Evolutionary conservation across 2,329 filamentous ascomycete species (phyloP).

Genomic region (Clarireedia sp.): DNA sequence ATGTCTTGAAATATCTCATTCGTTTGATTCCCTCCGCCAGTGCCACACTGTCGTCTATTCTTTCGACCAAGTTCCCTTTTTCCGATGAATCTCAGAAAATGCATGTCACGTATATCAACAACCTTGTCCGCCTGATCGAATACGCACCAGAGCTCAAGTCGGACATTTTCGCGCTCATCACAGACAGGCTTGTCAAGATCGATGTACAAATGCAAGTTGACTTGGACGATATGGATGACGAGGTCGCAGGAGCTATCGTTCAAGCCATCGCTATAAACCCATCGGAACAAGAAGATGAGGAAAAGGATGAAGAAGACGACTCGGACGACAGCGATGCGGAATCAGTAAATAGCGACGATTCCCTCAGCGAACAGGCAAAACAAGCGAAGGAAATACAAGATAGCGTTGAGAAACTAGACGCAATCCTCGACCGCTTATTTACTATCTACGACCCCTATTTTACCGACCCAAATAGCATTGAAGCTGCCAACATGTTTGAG

Average conservation of each 20-base stretch:
- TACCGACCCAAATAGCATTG: conserved; percentile 55
- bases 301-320: conserved; percentile 40
- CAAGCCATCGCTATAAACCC: conserved; percentile 38
- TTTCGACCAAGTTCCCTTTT: conserved; percentile 65
- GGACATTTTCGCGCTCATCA: conserved; percentile 75
- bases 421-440: conserved; percentile 82
- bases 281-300: conserved; percentile 44
- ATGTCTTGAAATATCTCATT: conserved; percentile 66
- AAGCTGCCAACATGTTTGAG: conserved; percentile 66
- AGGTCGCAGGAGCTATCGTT: conserved; percentile 67
- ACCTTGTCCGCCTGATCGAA: conserved; percentile 67
- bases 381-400: conserved; percentile 66
- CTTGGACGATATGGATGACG: conserved; percentile 86
- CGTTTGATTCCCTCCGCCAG: conserved; percentile 74
- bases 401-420: conserved; percentile 85
- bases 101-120: conserved; percentile 84
- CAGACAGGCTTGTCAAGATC: conserved; percentile 82
- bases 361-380: conserved; percentile 53
- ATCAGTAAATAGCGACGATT: conserved; percentile 63
- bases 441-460: conserved; percentile 71
- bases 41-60: conserved; percentile 57
- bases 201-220: conserved; percentile 94
- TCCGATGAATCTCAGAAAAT: conserved; percentile 66
- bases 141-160: conserved; percentile 73
- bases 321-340: conserved; percentile 58